Percentiles rank a stretch among this genome's conserved stretches.
Evolutionary conservation across 2,329 filamentous ascomycete species (phyloP).

Genomic region (Cladosporium sp.): DNA sequence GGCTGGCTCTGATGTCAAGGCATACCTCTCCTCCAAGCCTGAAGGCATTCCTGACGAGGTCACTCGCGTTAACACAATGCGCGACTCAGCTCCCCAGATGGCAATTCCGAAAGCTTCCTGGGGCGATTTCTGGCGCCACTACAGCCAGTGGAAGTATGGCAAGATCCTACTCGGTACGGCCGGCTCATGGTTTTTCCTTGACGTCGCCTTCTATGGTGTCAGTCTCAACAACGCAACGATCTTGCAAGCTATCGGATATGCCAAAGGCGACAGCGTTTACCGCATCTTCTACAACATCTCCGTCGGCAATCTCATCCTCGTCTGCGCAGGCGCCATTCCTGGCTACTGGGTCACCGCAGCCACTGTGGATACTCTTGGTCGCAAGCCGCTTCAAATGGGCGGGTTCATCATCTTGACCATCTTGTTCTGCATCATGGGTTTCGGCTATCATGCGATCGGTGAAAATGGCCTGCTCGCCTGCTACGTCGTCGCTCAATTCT

Average conservation of each 20-base stretch:
- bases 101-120: constrained; percentile 67
- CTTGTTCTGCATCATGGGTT: constrained; percentile 48
- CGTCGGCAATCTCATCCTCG: constrained; percentile 73
- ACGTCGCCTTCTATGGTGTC: constrained; percentile 55
- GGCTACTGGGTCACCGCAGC: constrained; percentile 80
- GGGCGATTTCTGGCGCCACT: constrained; percentile 68
- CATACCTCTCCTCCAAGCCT: constrained; percentile 65
- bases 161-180: constrained; percentile 74
- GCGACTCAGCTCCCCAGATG: constrained; percentile 52
- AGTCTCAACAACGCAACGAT: constrained; percentile 74
- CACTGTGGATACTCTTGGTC: constrained; percentile 68
- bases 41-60: constrained; percentile 65
- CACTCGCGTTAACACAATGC: constrained; percentile 55
- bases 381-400: constrained; percentile 70
- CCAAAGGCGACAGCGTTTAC: constrained; percentile 64
- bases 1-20: constrained; percentile 66
- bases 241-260: constrained; percentile 67
- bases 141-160: constrained; percentile 65
- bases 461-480: constrained; percentile 40
- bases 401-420: constrained; percentile 46
- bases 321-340: constrained; percentile 73
- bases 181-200: constrained; percentile 79
- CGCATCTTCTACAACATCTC: constrained; percentile 68
- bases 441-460: constrained; percentile 43
- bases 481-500: constrained; percentile 48